Evolutionary conservation across 176 grass and related monocot species (phyloP).

Genomic region (Oryza coarctata): DNA sequence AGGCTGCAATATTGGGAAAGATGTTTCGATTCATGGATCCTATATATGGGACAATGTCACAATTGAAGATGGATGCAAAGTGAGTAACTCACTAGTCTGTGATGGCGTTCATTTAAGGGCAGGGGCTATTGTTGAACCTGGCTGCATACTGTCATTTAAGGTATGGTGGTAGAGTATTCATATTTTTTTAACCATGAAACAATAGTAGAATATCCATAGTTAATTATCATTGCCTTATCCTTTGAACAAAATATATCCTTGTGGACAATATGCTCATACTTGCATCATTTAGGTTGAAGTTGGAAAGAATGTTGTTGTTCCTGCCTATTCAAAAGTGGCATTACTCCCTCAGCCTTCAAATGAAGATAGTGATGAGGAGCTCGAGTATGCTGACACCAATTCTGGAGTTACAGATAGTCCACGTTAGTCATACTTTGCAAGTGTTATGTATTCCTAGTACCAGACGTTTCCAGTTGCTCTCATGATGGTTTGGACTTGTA

Average conservation of each 20-base stretch:
- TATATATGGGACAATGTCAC: constrained; percentile 89
- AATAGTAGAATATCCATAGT: constrained; percentile 16
- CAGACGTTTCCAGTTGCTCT: not conserved
- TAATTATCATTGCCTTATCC: not conserved
- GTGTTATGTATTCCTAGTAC: not conserved
- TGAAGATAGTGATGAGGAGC: constrained; percentile 96
- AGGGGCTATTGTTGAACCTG: constrained; percentile 71
- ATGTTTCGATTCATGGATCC: constrained; percentile 67
- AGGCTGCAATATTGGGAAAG: constrained; percentile 67
- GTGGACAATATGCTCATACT: constrained; percentile 15
- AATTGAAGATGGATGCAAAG: constrained; percentile 91
- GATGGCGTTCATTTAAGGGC: constrained; percentile 72
- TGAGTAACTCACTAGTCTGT: constrained; percentile 79
- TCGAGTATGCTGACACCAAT: constrained; percentile 91
- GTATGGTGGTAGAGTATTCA: constrained; percentile 43
- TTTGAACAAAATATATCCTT: constrained; percentile 1
- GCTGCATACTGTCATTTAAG: constrained; percentile 94
- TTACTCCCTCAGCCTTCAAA: constrained; percentile 78
- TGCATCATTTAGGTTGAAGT: constrained; percentile 80
- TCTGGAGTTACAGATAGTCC: constrained; percentile 79
- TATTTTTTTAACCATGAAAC: not conserved
- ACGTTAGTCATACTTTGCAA: constrained; percentile 43
- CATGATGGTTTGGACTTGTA: constrained; percentile 10
- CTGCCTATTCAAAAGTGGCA: constrained; percentile 91
- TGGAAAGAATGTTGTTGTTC: constrained; percentile 71